Conservation (phyloP, 441 rosid genomes). For the Corymbia calophylla region DNA sequence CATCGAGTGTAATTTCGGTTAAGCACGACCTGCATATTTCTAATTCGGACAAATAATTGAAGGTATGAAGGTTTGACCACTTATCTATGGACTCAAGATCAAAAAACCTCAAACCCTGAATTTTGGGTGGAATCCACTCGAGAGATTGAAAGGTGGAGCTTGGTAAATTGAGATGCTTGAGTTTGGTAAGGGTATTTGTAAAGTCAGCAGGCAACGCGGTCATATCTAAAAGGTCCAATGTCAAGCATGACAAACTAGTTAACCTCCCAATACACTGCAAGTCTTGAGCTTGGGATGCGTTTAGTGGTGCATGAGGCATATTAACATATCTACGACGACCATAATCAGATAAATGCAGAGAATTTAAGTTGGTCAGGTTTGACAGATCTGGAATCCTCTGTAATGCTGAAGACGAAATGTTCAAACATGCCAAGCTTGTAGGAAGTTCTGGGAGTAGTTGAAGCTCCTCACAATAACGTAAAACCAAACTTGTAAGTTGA, state of each 20-base stretch:
- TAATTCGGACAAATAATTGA: background rate
- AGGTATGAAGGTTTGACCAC: background rate
- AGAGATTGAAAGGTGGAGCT: background rate
- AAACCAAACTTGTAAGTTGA: no score
- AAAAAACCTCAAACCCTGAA: background rate
- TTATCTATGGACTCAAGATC: background rate
- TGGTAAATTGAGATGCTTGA: accelerated
- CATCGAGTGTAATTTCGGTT: background rate
- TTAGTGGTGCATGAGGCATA: no score
- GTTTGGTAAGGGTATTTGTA: background rate
- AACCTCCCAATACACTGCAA: background rate
- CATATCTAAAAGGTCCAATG: background rate
- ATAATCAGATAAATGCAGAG: background rate
- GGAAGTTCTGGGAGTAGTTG: background rate
- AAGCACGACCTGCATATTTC: background rate
- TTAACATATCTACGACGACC: no score
- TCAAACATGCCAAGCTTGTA: background rate
- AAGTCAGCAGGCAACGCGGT: background rate
- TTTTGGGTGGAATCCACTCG: background rate
- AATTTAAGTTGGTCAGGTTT: background rate
- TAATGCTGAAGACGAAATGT: background rate
- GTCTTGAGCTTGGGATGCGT: background rate
- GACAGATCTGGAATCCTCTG: background rate
- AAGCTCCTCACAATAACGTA: no score
- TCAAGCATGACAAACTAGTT: background rate